Base-by-base conservation (phyloP, 1,284 basidiomycete species). In the Hemileia vastatrix region DNA sequence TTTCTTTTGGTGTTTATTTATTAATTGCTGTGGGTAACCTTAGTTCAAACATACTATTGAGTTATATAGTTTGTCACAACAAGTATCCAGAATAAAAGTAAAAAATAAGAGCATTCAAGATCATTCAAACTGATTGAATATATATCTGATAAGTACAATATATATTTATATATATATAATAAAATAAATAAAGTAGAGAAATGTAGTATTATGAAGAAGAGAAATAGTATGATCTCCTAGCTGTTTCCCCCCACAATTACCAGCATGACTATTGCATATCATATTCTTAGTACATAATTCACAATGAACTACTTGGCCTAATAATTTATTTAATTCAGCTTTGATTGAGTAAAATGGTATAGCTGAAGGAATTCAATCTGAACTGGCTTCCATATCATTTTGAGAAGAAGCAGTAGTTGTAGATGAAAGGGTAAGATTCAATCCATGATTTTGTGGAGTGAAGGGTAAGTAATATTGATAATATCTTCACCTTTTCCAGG, bases 231-330 rank as follows among this genome's bases (percentile, higher is more conserved):
- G 48, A 50, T 50, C 48, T 21, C 48, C 48, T 13, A 23, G 21
- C 21, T 24, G 21, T 50, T 50, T 50, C 5, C 48, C 48, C 2
- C 48, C 48, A 13, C 48, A 50, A 18, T 54, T 44, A 33, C 65
- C 65, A 1, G n/a, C 21, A 1, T 45, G 3, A 11, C 19, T n/a
- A 18, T 44, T 13, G 50, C 67, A 68, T 1, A 23, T 6, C 6
- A 11, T 48, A 40, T 58, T 51, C 13, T 47, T 21, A 2, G 44
- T 19, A 4, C 9, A 6, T 19, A 67, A 33, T 13, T 66, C 47
- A 4, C 33, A 55, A 23, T 55, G 27, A n/a, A 68, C 13, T 21
- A 67, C 33, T 4, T 57, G 27, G 0, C 48, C 64, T 32, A 68
- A 55, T 6, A 54, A 36, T 8, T 47, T 13, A 36, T 57, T 59